Conservation (phyloP, 148 eudicot genomes). For the Cornus suecica region DNA sequence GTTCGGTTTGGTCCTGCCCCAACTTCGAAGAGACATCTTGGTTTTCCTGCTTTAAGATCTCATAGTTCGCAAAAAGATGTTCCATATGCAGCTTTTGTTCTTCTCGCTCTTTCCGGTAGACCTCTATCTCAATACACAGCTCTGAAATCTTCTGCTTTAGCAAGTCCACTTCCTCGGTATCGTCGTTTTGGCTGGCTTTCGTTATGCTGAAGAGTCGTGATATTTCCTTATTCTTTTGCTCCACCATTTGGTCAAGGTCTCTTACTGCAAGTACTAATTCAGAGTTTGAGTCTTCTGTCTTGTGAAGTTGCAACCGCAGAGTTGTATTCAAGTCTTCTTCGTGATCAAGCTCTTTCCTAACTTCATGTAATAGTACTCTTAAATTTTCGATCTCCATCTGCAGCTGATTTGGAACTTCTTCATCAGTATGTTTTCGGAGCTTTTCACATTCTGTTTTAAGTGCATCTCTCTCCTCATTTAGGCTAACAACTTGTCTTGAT, state of each 20-base stretch:
- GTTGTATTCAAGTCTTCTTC: slow-evolving; percentile 48
- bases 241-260: slow-evolving; percentile 65
- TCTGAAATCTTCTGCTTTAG: slow-evolving; percentile 42
- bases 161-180: slow-evolving; percentile 30
- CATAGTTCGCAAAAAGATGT: slow-evolving; percentile 42
- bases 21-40: slow-evolving; percentile 41
- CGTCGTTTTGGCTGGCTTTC: slow-evolving; percentile 25
- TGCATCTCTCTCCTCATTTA: slow-evolving; percentile 65
- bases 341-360: slow-evolving; percentile 44
- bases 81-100: slow-evolving; percentile 41
- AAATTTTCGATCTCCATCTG: slow-evolving; percentile 26
- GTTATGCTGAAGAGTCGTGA: slow-evolving; percentile 38
- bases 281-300: slow-evolving; percentile 86
- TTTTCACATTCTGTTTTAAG: slow-evolving; percentile 54
- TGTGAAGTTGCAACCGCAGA: slow-evolving; percentile 53
- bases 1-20: slow-evolving; percentile 47
- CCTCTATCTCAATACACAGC: slow-evolving; percentile 58
- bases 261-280: slow-evolving; percentile 66
- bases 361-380: slow-evolving; percentile 34
- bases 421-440: slow-evolving; percentile 24
- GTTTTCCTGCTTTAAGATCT: slow-evolving; percentile 53
- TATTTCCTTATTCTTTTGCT: slow-evolving; percentile 53
- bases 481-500: slow-evolving; percentile 40
- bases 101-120: slow-evolving; percentile 42
- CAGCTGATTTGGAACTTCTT: slow-evolving; percentile 29